Evolutionary conservation across 2,329 filamentous ascomycete species (phyloP), one percentile per base, ranked within the genome.

Genomic region (Scortechinia acanthostroma): DNA sequence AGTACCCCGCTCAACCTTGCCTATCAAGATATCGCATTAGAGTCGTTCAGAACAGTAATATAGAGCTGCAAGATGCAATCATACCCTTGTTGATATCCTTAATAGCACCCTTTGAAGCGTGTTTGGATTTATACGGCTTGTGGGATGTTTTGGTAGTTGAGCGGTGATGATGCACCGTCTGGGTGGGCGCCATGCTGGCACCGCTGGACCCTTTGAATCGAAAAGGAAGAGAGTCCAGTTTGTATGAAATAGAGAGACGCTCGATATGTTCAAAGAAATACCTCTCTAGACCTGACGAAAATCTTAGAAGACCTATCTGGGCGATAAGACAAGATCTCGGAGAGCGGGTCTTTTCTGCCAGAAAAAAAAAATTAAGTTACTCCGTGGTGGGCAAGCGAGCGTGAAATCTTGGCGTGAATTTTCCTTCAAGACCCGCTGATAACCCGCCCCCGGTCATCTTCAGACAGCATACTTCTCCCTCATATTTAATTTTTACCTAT

Each of bases 51-150:
- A 10, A 10, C 10, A 30, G n/a, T 30, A 10, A 30, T 30, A 10
- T 30, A n/a, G 25, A 19, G 17, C 25, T 30, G 10, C 10, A 19
- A 40, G 17, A 40, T 10, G 35, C 10, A 10, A 40, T 54, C 30
- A 55, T 19, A 90, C 88, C 91, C 73, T 97, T 97, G 48, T 82
- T 77, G 52, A 81, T 74, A 52, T 95, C 88, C 61, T 93, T 89
- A 58, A 96, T 65, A 47, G 88, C 79, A 58, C 88, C 83, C 65
- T 97, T 97, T 50, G 88, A 89, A 33, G 91, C 80, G 70, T 95
- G 91, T 61, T 83, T 83, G 47, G 88, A 89, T 69, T 98, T 98
- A 76, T 91, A 98, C 21, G 84, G 64, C 73, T 98, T 98, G 68
- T 95, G 83, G 52, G 77, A 69, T 57, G 80, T 73, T 74, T 97